Percentiles rank a stretch among this genome's conserved stretches.
Conservation (phyloP, 495 filamentous ascomycete species). For the Trichoderma virens region DNA sequence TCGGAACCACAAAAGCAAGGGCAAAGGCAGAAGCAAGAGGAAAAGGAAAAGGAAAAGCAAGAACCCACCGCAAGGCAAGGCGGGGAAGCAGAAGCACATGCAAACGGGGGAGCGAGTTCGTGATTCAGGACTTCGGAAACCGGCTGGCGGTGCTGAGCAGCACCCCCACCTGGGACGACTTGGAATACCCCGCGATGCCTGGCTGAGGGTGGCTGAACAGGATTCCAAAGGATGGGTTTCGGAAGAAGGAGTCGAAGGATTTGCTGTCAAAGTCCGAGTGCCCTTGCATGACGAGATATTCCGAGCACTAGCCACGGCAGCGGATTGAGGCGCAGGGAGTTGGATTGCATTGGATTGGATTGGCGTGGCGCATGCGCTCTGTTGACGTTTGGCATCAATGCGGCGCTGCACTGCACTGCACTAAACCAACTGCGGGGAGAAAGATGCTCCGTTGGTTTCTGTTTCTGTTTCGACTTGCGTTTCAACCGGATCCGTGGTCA, state of each 20-base stretch:
- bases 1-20: not conserved
- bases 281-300: too few species aligned
- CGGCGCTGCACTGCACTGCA: too few species aligned
- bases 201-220: not conserved
- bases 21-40: not conserved
- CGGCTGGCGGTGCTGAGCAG: too few species aligned
- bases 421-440: slow-evolving; percentile 2
- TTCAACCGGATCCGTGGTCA: not conserved
- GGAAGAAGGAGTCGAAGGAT: too few species aligned
- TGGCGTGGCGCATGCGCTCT: not conserved
- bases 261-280: too few species aligned
- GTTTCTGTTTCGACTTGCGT: not conserved
- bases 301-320: too few species aligned
- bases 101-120: not conserved
- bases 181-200: not conserved
- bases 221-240: too few species aligned
- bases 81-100: not conserved
- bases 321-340: too few species aligned
- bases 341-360: too few species aligned
- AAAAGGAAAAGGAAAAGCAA: not conserved
- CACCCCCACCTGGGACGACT: not conserved
- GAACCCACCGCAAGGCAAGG: not conserved
- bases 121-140: too few species aligned
- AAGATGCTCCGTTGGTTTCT: not conserved
- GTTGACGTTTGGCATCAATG: too few species aligned